Evolutionary conservation across 371 early-diverging fungal species (phyloP).

Genomic region (Saksenaea vasiformis): DNA sequence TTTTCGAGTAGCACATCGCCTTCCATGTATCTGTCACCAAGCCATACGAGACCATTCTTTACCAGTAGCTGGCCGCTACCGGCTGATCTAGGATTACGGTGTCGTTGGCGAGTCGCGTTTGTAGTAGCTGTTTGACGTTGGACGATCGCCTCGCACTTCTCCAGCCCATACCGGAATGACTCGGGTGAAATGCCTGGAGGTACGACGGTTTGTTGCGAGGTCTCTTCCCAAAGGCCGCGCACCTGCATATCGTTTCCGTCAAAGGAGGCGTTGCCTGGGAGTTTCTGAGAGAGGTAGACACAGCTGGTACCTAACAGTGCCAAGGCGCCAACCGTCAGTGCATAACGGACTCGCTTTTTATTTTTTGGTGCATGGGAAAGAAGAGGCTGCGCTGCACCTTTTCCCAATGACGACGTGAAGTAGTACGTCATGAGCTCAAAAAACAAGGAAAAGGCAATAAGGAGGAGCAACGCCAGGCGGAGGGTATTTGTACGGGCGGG

Average conservation of each 20-base stretch:
- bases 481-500: not conserved
- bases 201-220: slow-evolving; percentile 15
- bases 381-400: not conserved
- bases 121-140: slow-evolving; percentile 15
- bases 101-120: slow-evolving; percentile 33
- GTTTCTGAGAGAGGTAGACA: slow-evolving; percentile 25
- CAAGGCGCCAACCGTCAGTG: slow-evolving; percentile 18
- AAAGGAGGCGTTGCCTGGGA: slow-evolving; percentile 14
- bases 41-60: slow-evolving; percentile 58
- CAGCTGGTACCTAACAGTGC: slow-evolving; percentile 31
- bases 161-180: slow-evolving; percentile 46
- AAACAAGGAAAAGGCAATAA: not conserved
- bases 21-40: slow-evolving; percentile 48
- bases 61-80: slow-evolving; percentile 42
- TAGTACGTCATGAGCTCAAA: not conserved
- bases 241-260: not conserved
- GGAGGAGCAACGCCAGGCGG: not conserved
- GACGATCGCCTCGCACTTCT: slow-evolving; percentile 41
- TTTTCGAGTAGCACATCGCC: slow-evolving; percentile 62
- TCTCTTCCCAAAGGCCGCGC: slow-evolving; percentile 22
- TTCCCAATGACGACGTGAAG: not conserved
- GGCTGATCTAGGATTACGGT: slow-evolving; percentile 42
- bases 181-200: slow-evolving; percentile 49
- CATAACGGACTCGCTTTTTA: slow-evolving; percentile 4
- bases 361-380: not conserved